A percentile compares a stretch with the other conserved stretches of the same genome.
These are phyloP conservation scores for Aspergillus sp. DNA, from an alignment of 2,329 filamentous ascomycete genomes.

Conservation along the genomic window DNA sequence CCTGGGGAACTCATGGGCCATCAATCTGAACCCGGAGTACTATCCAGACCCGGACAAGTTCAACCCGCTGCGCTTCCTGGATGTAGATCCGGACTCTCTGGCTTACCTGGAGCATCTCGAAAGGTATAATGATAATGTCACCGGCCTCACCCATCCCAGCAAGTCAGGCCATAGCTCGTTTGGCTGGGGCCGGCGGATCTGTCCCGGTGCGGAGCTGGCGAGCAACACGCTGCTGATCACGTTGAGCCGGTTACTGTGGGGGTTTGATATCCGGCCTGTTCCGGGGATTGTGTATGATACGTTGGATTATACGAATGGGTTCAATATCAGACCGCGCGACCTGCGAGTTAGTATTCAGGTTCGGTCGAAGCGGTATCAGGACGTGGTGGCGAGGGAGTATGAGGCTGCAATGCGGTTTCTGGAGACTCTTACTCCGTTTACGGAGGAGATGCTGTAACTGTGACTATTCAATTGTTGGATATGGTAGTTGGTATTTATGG, in stretches of 20 bases:
- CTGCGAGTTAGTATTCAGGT: background rate
- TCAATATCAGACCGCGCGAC: background rate
- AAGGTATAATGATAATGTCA: too few relatives aligned
- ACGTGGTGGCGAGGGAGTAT: background rate
- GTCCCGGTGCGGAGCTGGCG: background rate
- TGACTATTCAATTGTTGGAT: too few relatives aligned
- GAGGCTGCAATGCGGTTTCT: background rate
- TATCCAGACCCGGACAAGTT: background rate
- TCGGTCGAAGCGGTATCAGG: background rate
- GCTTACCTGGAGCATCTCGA: too few relatives aligned
- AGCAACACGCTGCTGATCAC: background rate
- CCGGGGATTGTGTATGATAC: background rate
- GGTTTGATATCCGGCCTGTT: background rate
- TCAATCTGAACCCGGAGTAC: background rate
- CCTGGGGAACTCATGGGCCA: background rate
- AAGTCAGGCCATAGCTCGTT: background rate
- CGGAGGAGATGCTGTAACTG: background rate
- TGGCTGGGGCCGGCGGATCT: background rate
- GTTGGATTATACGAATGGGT: background rate
- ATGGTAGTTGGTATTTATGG: too few relatives aligned
- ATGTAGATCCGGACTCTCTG: background rate
- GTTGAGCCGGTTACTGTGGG: background rate
- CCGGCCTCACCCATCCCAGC: background rate
- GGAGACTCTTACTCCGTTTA: background rate
- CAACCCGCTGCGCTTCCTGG: background rate